Base-by-base conservation (phyloP, 805 yeast genomes). In the Yarrowia osloensis region DNA sequence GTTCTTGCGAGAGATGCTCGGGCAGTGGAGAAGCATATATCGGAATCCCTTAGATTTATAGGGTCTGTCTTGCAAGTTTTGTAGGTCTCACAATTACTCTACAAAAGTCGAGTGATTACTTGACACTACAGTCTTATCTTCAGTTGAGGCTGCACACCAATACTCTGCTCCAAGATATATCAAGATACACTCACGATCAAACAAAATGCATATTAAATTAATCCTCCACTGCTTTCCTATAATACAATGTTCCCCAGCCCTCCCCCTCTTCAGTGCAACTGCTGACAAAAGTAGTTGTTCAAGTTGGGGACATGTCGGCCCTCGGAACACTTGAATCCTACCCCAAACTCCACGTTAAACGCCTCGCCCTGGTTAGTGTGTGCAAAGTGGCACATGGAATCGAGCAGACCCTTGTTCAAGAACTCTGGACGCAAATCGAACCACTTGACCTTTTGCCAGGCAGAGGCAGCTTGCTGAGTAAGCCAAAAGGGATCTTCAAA, bases 181-280 rank as follows among this genome's bases (percentile, higher is more conserved):
- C 8, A 28, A 4, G 8, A 8, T 28, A 28, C 31, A 28, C 4
- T 28, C 31, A 9, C 17, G 17, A 37, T 15, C 24, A 44, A 13
- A 5, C 17, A 26, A 7, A 47, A 47, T 47, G 31, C 54, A 47
- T 28, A 26, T 46, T 21, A 42, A 21, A 42, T 42, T 42, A 40
- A 40, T 22, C 47, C 29, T 15, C 29, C 49, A 44, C 29, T 5
- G 24, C 42, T 29, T 12, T 22, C 29, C 21, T 40, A 40, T 6
- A n/a, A 9, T 37, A 37, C 42, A 37, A n/a, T 28, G 4, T 8
- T 28, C 21, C 44, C 3, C 8, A 8, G 17, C 5, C 28, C n/a
- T n/a, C n/a, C n/a, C n/a, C n/a, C n/a, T n/a, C n/a, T n/a, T n/a
- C 37, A 57, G 21, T 57, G 63, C 63, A 57, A 26, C 37, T 57